phyloP scores from a whole-genome alignment of 2,329 filamentous ascomycete species.

The Knoxdaviesia proteae region DNA sequence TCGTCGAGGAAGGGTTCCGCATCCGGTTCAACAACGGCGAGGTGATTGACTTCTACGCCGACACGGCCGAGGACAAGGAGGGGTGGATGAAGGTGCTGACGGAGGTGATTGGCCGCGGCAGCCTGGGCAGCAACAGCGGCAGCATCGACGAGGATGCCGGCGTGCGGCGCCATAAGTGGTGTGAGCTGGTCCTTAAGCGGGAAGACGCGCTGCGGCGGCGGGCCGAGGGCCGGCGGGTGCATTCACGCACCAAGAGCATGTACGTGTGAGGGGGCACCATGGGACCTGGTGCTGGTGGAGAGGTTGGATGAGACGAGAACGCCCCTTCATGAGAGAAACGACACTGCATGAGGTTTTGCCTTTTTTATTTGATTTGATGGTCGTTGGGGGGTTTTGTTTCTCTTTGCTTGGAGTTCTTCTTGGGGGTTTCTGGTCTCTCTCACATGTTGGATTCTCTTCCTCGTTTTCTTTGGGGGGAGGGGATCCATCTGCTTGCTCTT shows the following conservation, averaged over 20 bases:
- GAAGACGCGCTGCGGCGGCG: conserved; percentile 37
- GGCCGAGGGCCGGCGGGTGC: conserved; percentile 27
- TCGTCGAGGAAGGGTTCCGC: conserved; percentile 96
- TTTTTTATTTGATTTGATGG: conserved; percentile 1
- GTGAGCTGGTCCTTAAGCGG: conserved; percentile 42
- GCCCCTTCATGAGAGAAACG: no score
- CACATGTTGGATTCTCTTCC: no score
- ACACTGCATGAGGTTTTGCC: neutral
- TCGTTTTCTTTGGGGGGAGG: no score
- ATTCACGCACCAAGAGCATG: conserved; percentile 38
- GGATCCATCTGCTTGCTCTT: no score
- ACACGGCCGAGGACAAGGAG: conserved; percentile 70
- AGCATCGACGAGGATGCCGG: conserved; percentile 21
- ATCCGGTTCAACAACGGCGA: conserved; percentile 97
- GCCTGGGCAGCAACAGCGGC: conserved; percentile 16
- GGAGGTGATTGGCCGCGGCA: conserved; percentile 41
- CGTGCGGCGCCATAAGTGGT: conserved; percentile 39
- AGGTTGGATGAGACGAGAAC: no score
- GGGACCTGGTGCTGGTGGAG: no score
- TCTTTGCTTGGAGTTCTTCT: no score
- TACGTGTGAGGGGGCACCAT: conserved; percentile 17
- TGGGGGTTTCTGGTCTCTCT: no score
- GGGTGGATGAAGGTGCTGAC: conserved; percentile 81
- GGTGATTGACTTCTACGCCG: conserved; percentile 95
- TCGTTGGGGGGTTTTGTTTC: neutral